Conservation (phyloP, 2,329 filamentous ascomycete genomes). For the Stachybotrys elegans region DNA sequence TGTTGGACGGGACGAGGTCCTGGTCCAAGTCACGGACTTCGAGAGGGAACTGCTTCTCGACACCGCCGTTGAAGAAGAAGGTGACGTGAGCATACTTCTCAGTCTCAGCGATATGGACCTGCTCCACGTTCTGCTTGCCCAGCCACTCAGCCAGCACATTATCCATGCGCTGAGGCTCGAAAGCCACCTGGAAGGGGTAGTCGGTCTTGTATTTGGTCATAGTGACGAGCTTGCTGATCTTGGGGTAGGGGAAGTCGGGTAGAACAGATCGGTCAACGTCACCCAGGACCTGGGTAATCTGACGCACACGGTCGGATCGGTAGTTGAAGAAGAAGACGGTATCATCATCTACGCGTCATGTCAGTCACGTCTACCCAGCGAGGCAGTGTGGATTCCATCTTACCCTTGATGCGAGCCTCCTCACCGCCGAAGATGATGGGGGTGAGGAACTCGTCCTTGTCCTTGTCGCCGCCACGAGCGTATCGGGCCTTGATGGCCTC, state of each 20-base stretch:
- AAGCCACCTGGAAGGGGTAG: constrained; percentile 88
- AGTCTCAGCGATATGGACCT: constrained; percentile 96
- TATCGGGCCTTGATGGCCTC: constrained; percentile 85
- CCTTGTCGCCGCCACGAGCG: constrained; percentile 57
- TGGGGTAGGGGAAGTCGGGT: constrained; percentile 90
- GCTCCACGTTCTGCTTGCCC: constrained; percentile 79
- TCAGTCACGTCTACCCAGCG: not conserved
- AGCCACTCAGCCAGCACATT: constrained; percentile 98
- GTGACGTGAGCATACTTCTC: constrained; percentile 99
- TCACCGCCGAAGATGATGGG: constrained; percentile 91
- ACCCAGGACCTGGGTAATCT: constrained; percentile 91
- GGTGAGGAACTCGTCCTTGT: constrained; percentile 97
- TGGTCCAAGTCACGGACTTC: constrained; percentile 82
- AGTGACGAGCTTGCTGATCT: constrained; percentile 78
- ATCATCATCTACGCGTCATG: constrained; percentile 65
- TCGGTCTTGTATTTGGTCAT: constrained; percentile 99
- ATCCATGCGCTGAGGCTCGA: constrained; percentile 91
- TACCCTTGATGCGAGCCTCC: constrained; percentile 79
- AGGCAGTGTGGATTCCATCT: no score
- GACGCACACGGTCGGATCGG: constrained; percentile 93
- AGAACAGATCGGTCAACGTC: constrained; percentile 85
- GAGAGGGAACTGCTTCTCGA: constrained; percentile 91
- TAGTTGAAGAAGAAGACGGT: constrained; percentile 99
- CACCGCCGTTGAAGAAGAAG: constrained; percentile 99
- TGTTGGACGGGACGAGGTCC: constrained; percentile 81